Conservation (phyloP, 768 basidiomycete species). For the Suillus hirtellus region DNA sequence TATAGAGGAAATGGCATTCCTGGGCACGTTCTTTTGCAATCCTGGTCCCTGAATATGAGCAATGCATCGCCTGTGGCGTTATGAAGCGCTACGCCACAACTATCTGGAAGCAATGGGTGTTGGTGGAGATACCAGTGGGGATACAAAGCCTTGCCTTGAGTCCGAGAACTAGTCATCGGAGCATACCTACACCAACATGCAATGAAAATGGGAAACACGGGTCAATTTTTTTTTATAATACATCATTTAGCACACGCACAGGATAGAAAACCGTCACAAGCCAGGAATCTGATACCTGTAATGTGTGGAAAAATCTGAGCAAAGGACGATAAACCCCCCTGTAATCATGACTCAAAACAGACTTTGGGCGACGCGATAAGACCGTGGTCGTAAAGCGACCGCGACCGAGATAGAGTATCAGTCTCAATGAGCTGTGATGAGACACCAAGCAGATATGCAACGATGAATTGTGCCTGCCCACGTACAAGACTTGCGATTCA, state of each 20-base stretch:
- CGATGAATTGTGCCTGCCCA: neutral
- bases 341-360: constrained; percentile 18
- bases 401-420: neutral
- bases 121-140: neutral
- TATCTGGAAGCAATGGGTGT: neutral
- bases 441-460: neutral
- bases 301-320: constrained; percentile 75
- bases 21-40: neutral
- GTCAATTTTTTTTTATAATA: neutral
- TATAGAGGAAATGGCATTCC: neutral
- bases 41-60: neutral
- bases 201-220: neutral
- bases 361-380: constrained; percentile 95
- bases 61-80: neutral
- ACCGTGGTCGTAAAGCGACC: neutral
- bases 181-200: neutral
- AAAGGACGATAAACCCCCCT: constrained; percentile 4
- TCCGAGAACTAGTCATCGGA: neutral
- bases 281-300: constrained; percentile 58
- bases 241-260: neutral
- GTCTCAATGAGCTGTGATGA: constrained; percentile 81
- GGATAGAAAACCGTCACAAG: neutral
- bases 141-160: neutral
- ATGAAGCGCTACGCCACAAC: neutral
- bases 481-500: constrained; percentile 81